Evolutionary conservation across 148 eudicot species (phyloP).

Genomic region (Camellia granthamiana): DNA sequence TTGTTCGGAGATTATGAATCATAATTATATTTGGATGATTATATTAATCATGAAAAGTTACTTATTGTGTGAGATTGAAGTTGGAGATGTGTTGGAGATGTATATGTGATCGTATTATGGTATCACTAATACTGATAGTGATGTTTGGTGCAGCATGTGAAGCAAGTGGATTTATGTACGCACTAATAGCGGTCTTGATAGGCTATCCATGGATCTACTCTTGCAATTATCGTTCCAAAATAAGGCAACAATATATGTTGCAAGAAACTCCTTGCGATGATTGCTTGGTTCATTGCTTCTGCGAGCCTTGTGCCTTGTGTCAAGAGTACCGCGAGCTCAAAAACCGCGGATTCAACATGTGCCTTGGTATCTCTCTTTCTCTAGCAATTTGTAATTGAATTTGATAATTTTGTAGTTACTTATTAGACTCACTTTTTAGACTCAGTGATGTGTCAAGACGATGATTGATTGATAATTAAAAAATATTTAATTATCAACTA

Average conservation of each 20-base stretch:
- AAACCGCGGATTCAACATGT: constrained; percentile 32
- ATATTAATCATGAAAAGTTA: no score
- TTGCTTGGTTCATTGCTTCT: constrained; percentile 38
- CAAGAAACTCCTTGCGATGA: constrained; percentile 35
- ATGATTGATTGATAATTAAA: no score
- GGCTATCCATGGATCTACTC: constrained; percentile 14
- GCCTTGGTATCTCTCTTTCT: constrained; percentile 9
- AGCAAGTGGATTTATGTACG: not conserved
- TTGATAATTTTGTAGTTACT: no score
- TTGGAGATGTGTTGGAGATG: no score
- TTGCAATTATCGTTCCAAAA: constrained; percentile 30
- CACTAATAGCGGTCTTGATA: not conserved
- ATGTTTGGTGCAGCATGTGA: constrained; percentile 17
- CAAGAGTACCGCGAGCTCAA: constrained; percentile 48
- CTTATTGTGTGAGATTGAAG: no score
- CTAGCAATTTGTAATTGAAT: not conserved
- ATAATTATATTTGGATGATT: no score
- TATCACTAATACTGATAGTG: not conserved
- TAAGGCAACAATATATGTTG: constrained; percentile 38
- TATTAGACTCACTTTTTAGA: no score
- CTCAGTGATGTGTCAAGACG: no score
- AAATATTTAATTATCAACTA: no score
- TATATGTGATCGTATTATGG: no score
- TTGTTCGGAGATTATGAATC: no score
- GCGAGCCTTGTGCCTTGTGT: constrained; percentile 41